phyloP scores from a whole-genome alignment of 2,329 filamentous ascomycete species.

The Chaetomiaceae sp. region DNA sequence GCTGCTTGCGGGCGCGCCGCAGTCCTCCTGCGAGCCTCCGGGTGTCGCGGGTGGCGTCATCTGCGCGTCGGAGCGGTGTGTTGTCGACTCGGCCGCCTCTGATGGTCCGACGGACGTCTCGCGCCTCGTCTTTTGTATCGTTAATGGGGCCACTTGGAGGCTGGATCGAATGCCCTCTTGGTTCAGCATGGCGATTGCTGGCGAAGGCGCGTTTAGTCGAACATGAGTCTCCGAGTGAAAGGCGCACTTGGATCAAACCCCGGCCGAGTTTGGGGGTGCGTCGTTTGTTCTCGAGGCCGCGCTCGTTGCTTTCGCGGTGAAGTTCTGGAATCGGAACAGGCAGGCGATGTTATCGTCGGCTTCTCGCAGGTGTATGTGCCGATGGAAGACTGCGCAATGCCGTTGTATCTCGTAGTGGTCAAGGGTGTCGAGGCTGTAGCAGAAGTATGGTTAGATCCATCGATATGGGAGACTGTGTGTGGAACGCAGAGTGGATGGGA shows the following conservation, averaged over 20 bases:
- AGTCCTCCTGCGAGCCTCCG: slow-evolving; percentile 60
- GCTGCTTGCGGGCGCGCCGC: slow-evolving; percentile 37
- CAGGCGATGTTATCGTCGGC: no score
- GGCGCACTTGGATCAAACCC: slow-evolving; percentile 12
- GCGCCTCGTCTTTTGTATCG: slow-evolving; percentile 44
- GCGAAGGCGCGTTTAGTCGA: slow-evolving; percentile 30
- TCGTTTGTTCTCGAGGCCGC: not conserved
- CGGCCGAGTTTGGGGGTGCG: slow-evolving; percentile 2
- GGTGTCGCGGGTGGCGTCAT: slow-evolving; percentile 77
- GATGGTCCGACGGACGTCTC: slow-evolving; percentile 29
- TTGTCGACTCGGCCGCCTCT: slow-evolving; percentile 17
- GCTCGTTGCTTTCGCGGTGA: not conserved
- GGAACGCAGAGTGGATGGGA: no score
- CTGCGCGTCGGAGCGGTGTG: slow-evolving; percentile 50
- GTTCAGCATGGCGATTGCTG: slow-evolving; percentile 46
- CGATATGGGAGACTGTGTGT: not conserved
- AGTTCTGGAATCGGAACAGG: not conserved
- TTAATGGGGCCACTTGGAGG: slow-evolving; percentile 57
- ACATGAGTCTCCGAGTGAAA: slow-evolving; percentile 31
- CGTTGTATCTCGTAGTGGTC: no score
- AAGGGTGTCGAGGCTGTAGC: not conserved
- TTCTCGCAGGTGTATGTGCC: no score
- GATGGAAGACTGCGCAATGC: no score
- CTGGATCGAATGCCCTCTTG: slow-evolving; percentile 50
- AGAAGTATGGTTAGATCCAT: slow-evolving; percentile 8